Base-by-base conservation (phyloP, 306 rosid genomes). In the Hippophae tibetana region DNA sequence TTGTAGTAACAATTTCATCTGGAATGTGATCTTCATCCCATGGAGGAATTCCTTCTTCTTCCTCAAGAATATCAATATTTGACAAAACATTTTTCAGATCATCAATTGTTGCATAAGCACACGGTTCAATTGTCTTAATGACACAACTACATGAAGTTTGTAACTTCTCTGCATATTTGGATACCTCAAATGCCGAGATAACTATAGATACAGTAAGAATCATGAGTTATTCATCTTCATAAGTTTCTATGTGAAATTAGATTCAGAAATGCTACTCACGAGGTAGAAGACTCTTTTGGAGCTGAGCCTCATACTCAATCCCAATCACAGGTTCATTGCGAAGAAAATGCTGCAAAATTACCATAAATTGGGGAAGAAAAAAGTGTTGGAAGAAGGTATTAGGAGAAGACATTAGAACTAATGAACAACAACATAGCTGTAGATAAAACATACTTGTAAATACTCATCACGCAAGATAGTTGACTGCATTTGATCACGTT, bases 401-500 rank as follows among this genome's bases (percentile, higher is more conserved):
- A 42, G 51, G 48, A 57, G 31, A 59, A 70, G 50, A 50, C 47
- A 51, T 70, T 18, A 56, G 47, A 43, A 64, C 52, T 50, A 52
- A 1, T 38, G 25, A 52, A 55, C 43, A 26, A 70, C 27, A 59
- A 57, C 57, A 65, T 52, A 56, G 51, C 61, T 42, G 45, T 7
- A 58, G 52, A 43, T 47, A 43, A 9, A 43, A 76, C 42, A 62
- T 81, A 92, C 98, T 66, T 92, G 96, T 74, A 92, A 81, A 75
- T 85, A 87, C 76, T 87, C 98, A 65, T 87, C 95, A 63, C 92
- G 75, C 71, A 92, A 73, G 77, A 78, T 87, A 41, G 95, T 85
- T 64, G 98, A 85, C 67, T 92, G 98, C 89, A 92, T 69, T 78
- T 92, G 98, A 79, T 87, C 96, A 14, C 98, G 87, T 71, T 92